Conservation (phyloP, 2,329 filamentous ascomycete species). For the Capronia epimyces region DNA sequence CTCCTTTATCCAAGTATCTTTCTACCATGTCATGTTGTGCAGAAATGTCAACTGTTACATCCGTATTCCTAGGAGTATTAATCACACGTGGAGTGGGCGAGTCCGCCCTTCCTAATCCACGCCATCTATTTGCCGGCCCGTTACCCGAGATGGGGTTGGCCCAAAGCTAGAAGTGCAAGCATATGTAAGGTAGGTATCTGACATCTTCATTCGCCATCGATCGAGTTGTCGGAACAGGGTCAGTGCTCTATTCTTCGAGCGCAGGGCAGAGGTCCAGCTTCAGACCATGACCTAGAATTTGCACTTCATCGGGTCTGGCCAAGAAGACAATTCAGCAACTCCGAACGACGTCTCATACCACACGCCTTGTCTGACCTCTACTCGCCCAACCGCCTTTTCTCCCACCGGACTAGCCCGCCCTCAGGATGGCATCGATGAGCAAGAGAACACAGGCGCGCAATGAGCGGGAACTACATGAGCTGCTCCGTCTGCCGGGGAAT, state of each 20-base stretch:
- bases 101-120: neutral
- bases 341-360: neutral
- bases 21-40: neutral
- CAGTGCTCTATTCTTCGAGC: too few relatives aligned
- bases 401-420: neutral
- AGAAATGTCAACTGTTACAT: neutral
- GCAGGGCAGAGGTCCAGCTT: neutral
- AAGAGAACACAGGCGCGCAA: conserved; percentile 98
- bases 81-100: neutral
- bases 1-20: too few relatives aligned
- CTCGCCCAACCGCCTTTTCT: neutral
- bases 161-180: neutral
- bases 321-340: neutral
- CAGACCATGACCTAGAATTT: conserved; percentile 1
- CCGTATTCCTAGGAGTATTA: neutral
- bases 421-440: conserved; percentile 70
- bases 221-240: too few relatives aligned
- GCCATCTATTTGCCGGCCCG: conserved; percentile 6
- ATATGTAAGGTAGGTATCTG: neutral
- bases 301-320: neutral
- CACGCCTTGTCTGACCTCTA: neutral
- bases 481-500: conserved; percentile 85
- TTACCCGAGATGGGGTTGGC: conserved; percentile 11
- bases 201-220: neutral
- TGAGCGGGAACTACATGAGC: conserved; percentile 82